A percentile compares a stretch with the other conserved stretches of the same genome.
Evolutionary conservation across 1,284 basidiomycete genomes (phyloP).

Genomic region (Leccinum angustisporum): DNA sequence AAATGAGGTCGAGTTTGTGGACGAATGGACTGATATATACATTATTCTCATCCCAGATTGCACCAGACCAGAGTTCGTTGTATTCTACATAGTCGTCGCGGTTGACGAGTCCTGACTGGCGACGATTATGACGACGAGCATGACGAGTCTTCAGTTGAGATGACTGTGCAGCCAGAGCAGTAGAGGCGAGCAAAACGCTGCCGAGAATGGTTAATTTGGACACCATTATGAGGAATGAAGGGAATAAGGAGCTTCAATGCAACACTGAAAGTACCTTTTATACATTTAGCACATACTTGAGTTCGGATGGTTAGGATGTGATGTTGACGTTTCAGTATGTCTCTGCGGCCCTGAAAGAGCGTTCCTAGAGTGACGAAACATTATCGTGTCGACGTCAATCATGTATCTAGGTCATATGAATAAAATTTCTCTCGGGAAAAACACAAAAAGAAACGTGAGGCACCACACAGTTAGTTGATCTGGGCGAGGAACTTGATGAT

Average conservation of each 20-base stretch:
- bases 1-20: background rate
- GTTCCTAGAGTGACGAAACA: background rate
- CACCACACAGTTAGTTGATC: background rate
- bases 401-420: background rate
- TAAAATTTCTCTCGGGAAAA: background rate
- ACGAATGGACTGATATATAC: constrained; percentile 11
- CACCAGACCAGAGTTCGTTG: constrained; percentile 23
- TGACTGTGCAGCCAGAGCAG: constrained; percentile 16
- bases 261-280: background rate
- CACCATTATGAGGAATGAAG: constrained; percentile 6
- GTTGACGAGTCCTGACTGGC: constrained; percentile 8
- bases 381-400: background rate
- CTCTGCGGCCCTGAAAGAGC: background rate
- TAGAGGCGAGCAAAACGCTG: constrained; percentile 23
- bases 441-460: background rate
- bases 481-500: background rate
- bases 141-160: constrained; percentile 13
- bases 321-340: background rate
- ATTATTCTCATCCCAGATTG: constrained; percentile 4
- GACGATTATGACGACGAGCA: constrained; percentile 14
- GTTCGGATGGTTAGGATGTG: background rate
- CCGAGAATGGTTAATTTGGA: constrained; percentile 18
- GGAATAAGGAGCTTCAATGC: background rate
- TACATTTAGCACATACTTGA: background rate
- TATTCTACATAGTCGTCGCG: constrained; percentile 13